phyloP scores from a whole-genome alignment of 1,284 basidiomycete genomes.

The Mycosarcoma maydis region DNA sequence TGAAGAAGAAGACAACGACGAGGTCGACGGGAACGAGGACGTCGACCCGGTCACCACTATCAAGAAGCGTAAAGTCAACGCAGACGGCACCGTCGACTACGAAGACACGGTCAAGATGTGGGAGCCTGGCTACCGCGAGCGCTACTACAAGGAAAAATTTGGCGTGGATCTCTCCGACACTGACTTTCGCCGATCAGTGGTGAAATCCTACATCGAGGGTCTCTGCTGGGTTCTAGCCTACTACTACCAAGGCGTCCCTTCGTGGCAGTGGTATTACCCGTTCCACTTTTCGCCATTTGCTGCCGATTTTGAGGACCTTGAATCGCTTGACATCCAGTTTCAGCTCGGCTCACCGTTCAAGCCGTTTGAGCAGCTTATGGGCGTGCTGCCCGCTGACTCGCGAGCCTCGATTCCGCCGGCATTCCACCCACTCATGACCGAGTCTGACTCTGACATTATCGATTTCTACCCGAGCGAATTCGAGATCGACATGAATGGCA shows the following conservation, averaged over 20 bases:
- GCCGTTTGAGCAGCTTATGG: conserved; percentile 97
- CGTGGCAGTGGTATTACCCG: conserved; percentile 99
- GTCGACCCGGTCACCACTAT: conserved; percentile 52
- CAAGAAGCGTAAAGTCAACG: conserved; percentile 57
- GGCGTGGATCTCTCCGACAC: conserved; percentile 78
- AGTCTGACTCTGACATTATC: conserved; percentile 87
- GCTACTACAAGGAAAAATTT: conserved; percentile 96
- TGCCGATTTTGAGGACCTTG: conserved; percentile 83
- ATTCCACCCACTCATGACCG: conserved; percentile 89
- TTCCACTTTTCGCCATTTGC: conserved; percentile 99
- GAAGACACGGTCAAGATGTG: conserved; percentile 89
- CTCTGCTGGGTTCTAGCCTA: conserved; percentile 96
- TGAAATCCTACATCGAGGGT: conserved; percentile 88
- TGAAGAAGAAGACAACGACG: conserved; percentile 68
- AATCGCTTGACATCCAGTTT: conserved; percentile 81
- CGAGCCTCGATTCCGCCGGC: conserved; percentile 84
- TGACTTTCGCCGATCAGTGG: conserved; percentile 81
- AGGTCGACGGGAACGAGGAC: conserved; percentile 70
- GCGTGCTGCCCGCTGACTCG: conserved; percentile 93
- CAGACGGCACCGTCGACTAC: conserved; percentile 77
- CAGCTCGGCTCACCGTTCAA: conserved; percentile 86
- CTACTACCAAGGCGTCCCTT: conserved; percentile 95
- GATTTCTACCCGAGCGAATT: conserved; percentile 96
- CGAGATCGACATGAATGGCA: conserved; percentile 99
- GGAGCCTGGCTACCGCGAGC: conserved; percentile 77